Conservation (phyloP, 2,329 filamentous ascomycete genomes). For the Hypocrella siamensis region DNA sequence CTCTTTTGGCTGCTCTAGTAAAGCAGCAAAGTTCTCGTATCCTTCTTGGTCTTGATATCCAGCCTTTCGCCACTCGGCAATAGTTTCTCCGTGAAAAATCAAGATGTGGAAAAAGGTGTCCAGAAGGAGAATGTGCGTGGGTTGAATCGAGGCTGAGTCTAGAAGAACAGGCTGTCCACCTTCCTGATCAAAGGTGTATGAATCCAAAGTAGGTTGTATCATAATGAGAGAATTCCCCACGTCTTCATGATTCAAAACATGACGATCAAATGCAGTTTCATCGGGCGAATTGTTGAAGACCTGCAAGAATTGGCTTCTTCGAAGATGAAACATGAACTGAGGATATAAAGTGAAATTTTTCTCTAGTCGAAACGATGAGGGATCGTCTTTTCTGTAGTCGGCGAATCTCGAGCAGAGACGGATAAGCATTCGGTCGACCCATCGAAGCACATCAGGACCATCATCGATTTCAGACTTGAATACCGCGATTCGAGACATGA, state of each 20-base stretch:
- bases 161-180: slow-evolving; percentile 85
- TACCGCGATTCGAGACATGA: slow-evolving; percentile 98
- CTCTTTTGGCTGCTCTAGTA: slow-evolving; percentile 89
- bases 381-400: slow-evolving; percentile 95
- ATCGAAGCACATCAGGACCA: slow-evolving; percentile 91
- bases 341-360: slow-evolving; percentile 99
- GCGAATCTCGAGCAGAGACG: slow-evolving; percentile 90
- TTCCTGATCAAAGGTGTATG: slow-evolving; percentile 93
- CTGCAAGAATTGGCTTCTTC: slow-evolving; percentile 91
- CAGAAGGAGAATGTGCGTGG: slow-evolving; percentile 80
- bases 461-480: slow-evolving; percentile 99
- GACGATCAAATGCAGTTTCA: slow-evolving; percentile 96
- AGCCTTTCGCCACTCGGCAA: slow-evolving; percentile 95
- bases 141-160: slow-evolving; percentile 91
- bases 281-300: slow-evolving; percentile 99
- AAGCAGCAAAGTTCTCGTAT: slow-evolving; percentile 83
- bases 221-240: slow-evolving; percentile 94
- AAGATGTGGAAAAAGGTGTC: slow-evolving; percentile 99
- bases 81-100: slow-evolving; percentile 96
- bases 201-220: slow-evolving; percentile 96
- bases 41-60: slow-evolving; percentile 97
- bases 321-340: slow-evolving; percentile 99
- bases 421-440: slow-evolving; percentile 98
- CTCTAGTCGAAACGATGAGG: slow-evolving; percentile 88
- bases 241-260: slow-evolving; percentile 94